Conservation (phyloP, 2,329 filamentous ascomycete genomes). For the Ceratocystis diversiconidia region DNA sequence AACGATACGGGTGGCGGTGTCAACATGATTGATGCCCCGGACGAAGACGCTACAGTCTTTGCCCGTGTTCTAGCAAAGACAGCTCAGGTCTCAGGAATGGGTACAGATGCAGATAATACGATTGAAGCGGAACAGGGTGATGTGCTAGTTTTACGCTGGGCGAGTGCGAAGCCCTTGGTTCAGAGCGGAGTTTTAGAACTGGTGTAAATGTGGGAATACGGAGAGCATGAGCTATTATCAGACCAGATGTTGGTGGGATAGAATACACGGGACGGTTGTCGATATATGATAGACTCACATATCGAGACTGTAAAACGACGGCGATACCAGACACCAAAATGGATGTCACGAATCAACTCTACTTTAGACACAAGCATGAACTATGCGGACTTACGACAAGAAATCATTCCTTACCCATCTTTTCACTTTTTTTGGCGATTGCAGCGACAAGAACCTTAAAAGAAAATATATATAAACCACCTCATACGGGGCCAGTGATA, state of each 20-base stretch:
- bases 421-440: too few relatives aligned
- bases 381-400: neutral
- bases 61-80: constrained; percentile 53
- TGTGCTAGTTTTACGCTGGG: constrained; percentile 56
- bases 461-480: neutral
- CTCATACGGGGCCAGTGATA: neutral
- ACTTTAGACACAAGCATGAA: neutral
- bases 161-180: constrained; percentile 52
- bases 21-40: constrained; percentile 83
- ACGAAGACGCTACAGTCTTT: constrained; percentile 73
- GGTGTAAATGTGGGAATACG: constrained; percentile 30
- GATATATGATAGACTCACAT: neutral
- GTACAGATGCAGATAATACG: constrained; percentile 48
- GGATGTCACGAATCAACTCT: neutral
- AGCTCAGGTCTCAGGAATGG: constrained; percentile 40
- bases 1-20: constrained; percentile 77
- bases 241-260: neutral
- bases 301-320: neutral
- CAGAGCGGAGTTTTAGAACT: constrained; percentile 43
- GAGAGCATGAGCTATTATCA: neutral
- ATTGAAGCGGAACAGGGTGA: constrained; percentile 47
- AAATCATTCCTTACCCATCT: too few relatives aligned
- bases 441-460: neutral
- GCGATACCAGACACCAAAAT: constrained; percentile 8
- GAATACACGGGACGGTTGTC: neutral